A percentile compares a stretch with the other conserved stretches of the same genome.
Conservation (phyloP, 116 monocot species). For the Zostera marina region DNA sequence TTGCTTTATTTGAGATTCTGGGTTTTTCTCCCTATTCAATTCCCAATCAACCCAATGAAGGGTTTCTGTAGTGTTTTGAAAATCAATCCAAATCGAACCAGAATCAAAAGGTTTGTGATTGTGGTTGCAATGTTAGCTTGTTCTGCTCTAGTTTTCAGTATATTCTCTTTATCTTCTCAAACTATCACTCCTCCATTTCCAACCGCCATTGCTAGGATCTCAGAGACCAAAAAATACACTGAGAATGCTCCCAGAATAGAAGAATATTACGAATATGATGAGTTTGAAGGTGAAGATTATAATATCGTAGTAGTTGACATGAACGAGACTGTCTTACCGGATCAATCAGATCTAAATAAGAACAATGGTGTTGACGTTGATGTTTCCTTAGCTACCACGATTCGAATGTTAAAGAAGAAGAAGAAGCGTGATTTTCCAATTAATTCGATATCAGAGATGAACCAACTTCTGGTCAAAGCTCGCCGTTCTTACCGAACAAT, state of each 20-base stretch:
- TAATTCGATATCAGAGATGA: constrained; percentile 39
- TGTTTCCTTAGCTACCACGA: background rate
- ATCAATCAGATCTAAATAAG: background rate
- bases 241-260: background rate
- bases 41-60: no score
- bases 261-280: background rate
- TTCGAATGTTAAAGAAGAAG: constrained; percentile 9
- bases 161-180: constrained; percentile 17
- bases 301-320: background rate
- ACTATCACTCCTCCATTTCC: constrained; percentile 16
- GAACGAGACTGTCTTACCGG: background rate
- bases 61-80: background rate
- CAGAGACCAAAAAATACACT: constrained; percentile 5
- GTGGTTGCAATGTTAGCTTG: constrained; percentile 14
- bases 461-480: constrained; percentile 24
- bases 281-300: background rate
- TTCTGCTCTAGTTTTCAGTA: constrained; percentile 17
- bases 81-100: constrained; percentile 9
- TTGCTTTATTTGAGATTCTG: no score
- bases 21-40: no score
- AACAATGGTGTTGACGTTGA: background rate
- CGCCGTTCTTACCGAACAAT: constrained; percentile 32
- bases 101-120: constrained; percentile 13
- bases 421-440: constrained; percentile 3
- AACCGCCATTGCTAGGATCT: background rate